Percentiles rank a stretch among this genome's conserved stretches.
These are phyloP conservation scores for Tulasnella sp. DNA, from an alignment of 768 basidiomycete genomes.

Conservation along the genomic window DNA sequence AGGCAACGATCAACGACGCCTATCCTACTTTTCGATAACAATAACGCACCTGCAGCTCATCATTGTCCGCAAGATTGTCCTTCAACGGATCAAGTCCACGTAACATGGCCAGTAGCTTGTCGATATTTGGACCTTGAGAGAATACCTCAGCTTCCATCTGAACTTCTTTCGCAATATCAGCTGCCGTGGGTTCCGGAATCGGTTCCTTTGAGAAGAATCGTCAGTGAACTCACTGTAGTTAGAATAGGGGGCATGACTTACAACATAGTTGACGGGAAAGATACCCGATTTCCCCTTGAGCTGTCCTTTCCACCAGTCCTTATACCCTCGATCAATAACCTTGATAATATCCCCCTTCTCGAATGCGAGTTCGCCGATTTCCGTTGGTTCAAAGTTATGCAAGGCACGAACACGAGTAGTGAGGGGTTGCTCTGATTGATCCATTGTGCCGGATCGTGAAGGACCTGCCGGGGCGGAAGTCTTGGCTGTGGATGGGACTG, in stretches of 20 bases:
- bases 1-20: too few species aligned
- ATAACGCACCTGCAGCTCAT: conserved; percentile 63
- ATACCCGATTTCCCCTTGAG: conserved; percentile 83
- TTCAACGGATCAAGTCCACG: conserved; percentile 57
- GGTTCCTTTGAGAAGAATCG: conserved; percentile 42
- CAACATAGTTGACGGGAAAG: conserved; percentile 95
- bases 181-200: conserved; percentile 68
- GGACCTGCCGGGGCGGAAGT: conserved; percentile 17
- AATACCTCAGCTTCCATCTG: conserved; percentile 85
- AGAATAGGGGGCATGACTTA: conserved; percentile 27
- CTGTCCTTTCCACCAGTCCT: conserved; percentile 96
- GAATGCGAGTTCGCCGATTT: conserved; percentile 82
- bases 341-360: conserved; percentile 89
- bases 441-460: conserved; percentile 19
- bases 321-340: conserved; percentile 85
- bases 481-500: conserved; percentile 19
- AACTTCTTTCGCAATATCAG: conserved; percentile 66
- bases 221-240: not conserved
- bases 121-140: conserved; percentile 71
- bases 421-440: conserved; percentile 20
- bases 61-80: conserved; percentile 80
- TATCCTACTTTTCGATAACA: not conserved
- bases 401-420: conserved; percentile 80
- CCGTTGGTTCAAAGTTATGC: conserved; percentile 77
- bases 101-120: conserved; percentile 64